Evolutionary conservation across 345 rosid species (phyloP).

Genomic region (Geranium brycei): DNA sequence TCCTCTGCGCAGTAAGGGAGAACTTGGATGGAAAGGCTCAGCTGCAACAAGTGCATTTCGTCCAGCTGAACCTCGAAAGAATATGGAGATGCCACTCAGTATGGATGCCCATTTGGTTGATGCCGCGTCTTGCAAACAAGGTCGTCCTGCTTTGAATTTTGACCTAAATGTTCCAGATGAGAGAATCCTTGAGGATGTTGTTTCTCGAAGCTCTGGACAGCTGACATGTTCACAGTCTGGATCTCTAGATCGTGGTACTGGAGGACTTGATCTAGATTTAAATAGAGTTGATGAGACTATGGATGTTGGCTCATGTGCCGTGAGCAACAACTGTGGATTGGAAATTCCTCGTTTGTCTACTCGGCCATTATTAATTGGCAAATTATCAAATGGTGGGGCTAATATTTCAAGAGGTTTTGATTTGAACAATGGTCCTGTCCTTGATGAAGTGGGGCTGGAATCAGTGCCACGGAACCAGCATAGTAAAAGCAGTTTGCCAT

Average conservation of each 20-base stretch:
- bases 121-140: constrained; percentile 25
- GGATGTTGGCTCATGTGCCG: constrained; percentile 27
- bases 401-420: constrained; percentile 46
- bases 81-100: constrained; percentile 23
- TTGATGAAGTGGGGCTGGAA: constrained; percentile 39
- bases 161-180: constrained; percentile 73
- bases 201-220: constrained; percentile 26
- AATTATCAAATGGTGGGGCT: constrained; percentile 16
- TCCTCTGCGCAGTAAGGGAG: constrained; percentile 38
- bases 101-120: constrained; percentile 16
- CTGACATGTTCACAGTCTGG: constrained; percentile 17
- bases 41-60: constrained; percentile 90
- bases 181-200: constrained; percentile 48
- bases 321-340: constrained; percentile 20
- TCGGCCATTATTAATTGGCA: constrained; percentile 3
- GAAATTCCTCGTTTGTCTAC: constrained; percentile 26
- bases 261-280: constrained; percentile 66
- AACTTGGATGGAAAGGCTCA: constrained; percentile 73
- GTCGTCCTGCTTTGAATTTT: constrained; percentile 41
- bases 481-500: constrained; percentile 21
- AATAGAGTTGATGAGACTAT: constrained; percentile 47
- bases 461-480: constrained; percentile 27
- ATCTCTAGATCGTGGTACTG: constrained; percentile 20
- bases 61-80: constrained; percentile 71
- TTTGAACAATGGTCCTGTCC: constrained; percentile 62